Base-by-base conservation (phyloP, 352 stramenopile species). In the Globisporangium mamillatum region DNA sequence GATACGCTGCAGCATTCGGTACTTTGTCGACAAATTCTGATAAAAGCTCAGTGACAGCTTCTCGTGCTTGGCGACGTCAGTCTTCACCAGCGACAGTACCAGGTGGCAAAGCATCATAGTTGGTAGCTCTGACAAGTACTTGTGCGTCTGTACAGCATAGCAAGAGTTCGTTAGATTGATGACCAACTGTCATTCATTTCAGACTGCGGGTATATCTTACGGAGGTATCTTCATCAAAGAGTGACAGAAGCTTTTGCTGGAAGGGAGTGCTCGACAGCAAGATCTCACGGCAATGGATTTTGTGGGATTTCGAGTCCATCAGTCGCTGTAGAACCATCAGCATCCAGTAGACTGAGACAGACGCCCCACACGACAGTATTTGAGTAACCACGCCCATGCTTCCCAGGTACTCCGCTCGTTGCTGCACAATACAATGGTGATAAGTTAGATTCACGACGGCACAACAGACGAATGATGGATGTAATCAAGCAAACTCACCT, bases 81-180 rank as follows among this genome's bases (percentile, higher is more conserved):
- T 79, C 64, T 82, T 91, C 48, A 94, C 73, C 29, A 94, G 64
- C 36, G 73, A 54, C n/a, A 92, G 52, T 34, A 93, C 77, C n/a
- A 94, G 80, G 56, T 90, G 80, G 24, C 81, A 90, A 50, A 93
- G 60, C 55, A 90, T 92, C 86, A 94, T 94, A 5, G 80, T 89
- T 4, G 84, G 82, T 6, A 94, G 60, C 61, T 93, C 84, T 2
- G 82, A 82, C n/a, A 92, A 70, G 64, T 82, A 90, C 36, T 69
- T 70, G 41, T 81, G 76, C 6, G 79, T 81, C 86, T 93, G 69
- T 3, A 58, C 6, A 62, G 53, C 29, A 65, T 18, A 63, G 18
- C 8, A 44, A 66, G 12, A 34, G 34, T 48, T 18, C 24, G 20
- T 54, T 55, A 63, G 7, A 20, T 57, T 5, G 7, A 22, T 24